phyloP scores from a whole-genome alignment of 1,139 yeast species.

The Pichia sp. region DNA sequence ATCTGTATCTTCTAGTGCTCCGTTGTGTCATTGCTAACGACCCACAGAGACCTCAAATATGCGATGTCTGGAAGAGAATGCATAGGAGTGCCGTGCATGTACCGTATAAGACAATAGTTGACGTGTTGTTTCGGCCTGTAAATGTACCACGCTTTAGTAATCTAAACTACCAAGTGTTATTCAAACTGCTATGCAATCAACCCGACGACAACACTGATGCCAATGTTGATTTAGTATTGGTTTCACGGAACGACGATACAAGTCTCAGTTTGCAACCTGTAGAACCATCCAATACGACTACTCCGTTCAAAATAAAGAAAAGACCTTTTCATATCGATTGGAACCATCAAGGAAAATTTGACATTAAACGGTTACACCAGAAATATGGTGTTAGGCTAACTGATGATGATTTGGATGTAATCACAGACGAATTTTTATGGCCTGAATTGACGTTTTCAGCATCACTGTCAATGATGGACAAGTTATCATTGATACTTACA shows the following conservation, averaged over 20 bases:
- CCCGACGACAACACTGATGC: not conserved
- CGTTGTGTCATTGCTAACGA: no score
- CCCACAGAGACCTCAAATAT: no score
- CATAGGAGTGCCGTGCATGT: no score
- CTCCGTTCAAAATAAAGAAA: no score
- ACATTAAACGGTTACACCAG: not conserved
- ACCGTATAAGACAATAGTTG: not conserved
- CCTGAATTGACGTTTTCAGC: not conserved
- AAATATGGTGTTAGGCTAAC: not conserved
- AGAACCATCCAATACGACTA: no score
- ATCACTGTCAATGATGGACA: slow-evolving; percentile 1
- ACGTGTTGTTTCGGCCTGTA: not conserved
- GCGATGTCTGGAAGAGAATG: no score
- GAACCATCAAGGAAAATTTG: slow-evolving; percentile 5
- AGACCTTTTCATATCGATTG: slow-evolving; percentile 1
- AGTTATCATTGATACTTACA: slow-evolving; percentile 2
- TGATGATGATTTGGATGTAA: slow-evolving; percentile 5
- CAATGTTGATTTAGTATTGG: no score
- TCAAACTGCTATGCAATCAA: not conserved
- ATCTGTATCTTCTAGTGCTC: no score
- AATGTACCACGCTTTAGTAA: no score
- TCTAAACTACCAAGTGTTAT: not conserved
- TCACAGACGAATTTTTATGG: slow-evolving; percentile 7
- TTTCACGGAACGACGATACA: not conserved
- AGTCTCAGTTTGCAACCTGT: not conserved